phyloP scores from a whole-genome alignment of 306 rosid species.

The Psophocarpus tetragonolobus region DNA sequence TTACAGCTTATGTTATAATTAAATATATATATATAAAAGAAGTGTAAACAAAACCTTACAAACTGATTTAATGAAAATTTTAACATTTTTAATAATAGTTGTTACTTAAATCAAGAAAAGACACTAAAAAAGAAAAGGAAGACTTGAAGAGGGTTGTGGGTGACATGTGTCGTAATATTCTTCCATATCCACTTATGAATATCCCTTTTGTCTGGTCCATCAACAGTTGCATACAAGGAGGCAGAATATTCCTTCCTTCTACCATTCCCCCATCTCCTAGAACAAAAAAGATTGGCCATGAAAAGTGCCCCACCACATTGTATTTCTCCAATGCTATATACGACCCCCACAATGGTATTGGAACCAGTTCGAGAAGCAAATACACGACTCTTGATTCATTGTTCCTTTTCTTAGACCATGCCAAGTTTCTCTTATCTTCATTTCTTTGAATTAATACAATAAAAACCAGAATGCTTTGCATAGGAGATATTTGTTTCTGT shows the following conservation, averaged over 20 bases:
- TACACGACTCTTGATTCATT: background rate
- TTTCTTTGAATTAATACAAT: background rate
- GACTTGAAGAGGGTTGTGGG: slow-evolving; percentile 35
- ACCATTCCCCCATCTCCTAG: background rate
- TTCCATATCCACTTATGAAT: slow-evolving; percentile 51
- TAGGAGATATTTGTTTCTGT: background rate
- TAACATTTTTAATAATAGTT: no score
- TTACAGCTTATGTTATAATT: no score
- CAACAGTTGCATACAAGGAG: background rate
- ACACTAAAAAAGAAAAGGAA: background rate
- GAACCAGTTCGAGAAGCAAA: no score
- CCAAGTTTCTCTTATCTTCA: background rate
- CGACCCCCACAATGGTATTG: background rate
- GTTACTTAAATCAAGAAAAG: no score
- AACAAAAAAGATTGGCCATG: slow-evolving; percentile 27
- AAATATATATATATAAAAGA: no score
- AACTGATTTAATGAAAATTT: no score
- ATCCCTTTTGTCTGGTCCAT: slow-evolving; percentile 66
- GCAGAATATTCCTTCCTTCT: slow-evolving; percentile 46
- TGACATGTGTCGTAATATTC: slow-evolving; percentile 60
- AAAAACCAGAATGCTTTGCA: background rate
- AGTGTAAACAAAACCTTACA: no score
- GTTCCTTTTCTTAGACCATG: background rate
- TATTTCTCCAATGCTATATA: background rate
- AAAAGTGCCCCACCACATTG: background rate